Evolutionary conservation across 768 basidiomycete genomes (phyloP).

Genomic region (Fomitopsis serialis): DNA sequence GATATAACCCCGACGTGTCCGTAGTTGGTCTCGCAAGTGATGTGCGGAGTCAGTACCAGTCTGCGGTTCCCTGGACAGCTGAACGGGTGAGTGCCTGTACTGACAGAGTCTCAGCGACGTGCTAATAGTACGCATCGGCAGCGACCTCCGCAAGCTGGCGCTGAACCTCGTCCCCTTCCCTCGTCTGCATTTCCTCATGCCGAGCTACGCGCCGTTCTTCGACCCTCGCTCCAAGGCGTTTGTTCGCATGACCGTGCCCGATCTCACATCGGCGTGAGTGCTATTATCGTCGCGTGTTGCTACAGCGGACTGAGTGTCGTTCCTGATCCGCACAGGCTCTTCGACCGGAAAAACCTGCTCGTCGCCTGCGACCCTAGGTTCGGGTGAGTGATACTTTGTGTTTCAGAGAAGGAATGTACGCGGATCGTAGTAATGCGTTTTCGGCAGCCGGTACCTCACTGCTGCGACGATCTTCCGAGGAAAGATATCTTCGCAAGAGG

Average conservation of each 20-base stretch:
- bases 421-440: not conserved
- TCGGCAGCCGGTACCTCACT: slow-evolving; percentile 71
- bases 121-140: slow-evolving; percentile 21
- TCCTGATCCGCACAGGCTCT: slow-evolving; percentile 42
- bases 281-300: not conserved
- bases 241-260: slow-evolving; percentile 54
- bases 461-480: slow-evolving; percentile 88
- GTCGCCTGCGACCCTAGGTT: slow-evolving; percentile 79
- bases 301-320: not conserved
- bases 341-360: slow-evolving; percentile 75
- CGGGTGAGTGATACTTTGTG: slow-evolving; percentile 43
- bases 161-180: slow-evolving; percentile 98
- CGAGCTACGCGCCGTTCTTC: slow-evolving; percentile 88
- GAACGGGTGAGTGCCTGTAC: slow-evolving; percentile 52
- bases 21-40: slow-evolving; percentile 78
- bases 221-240: slow-evolving; percentile 59
- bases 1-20: not conserved
- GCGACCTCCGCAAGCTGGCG: slow-evolving; percentile 83
- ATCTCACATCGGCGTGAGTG: slow-evolving; percentile 70
- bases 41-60: slow-evolving; percentile 92
- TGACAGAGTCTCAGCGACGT: not conserved
- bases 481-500: slow-evolving; percentile 74
- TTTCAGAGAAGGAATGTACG: not conserved
- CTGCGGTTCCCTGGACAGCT: slow-evolving; percentile 92
- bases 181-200: slow-evolving; percentile 96